Evolutionary conservation across 139 green algal genomes (phyloP), one percentile per base, ranked within the genome.

Genomic region (Edaphochlamys debaryana): DNA sequence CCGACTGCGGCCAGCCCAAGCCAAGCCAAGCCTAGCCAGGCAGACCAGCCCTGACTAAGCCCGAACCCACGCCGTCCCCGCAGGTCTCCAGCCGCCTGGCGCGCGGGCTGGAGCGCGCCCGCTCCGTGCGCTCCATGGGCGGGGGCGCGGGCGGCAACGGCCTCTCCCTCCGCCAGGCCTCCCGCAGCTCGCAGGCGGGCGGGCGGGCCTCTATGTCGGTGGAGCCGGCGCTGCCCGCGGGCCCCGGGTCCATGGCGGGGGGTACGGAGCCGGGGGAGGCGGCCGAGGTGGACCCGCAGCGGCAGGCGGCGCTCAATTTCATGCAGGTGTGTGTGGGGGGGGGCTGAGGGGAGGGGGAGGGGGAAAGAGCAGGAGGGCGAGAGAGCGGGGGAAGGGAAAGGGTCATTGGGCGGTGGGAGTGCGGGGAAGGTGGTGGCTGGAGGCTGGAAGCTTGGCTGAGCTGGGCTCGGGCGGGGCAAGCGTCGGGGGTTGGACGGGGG

Each of bases 271-370:
- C n/a, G n/a, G 5, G 40, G 60, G 60, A 48, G 11, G 45, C 34
- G 63, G 76, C 52, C 36, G 29, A n/a, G n/a, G n/a, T 30, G 30
- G 75, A 81, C 29, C 11, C 58, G 75, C 75, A 81, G 76, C 76
- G 63, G 74, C 13, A 63, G 42, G 76, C 76, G 40, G 76, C 76
- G 63, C 76, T 82, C 29, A 82, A 82, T 32, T 82, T 82, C 63
- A 73, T 82, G 76, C 76, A 82, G 76, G 76, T 82, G 42, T 63
- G n/a, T 22, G n/a, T 41, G 62, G n/a, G 4, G 9, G 1, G 4
- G 17, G n/a, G n/a, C 4, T 41, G n/a, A 17, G 60, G 9, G 5
- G 60, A 6, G 60, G 20, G 17, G 54, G 54, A 27, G 15, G 48
- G 15, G 48, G 48, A 54, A 15, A 54, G 48, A 15, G 15, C 11